Base-by-base conservation (phyloP, 1,284 basidiomycete species). In the Peniophora sp. region DNA sequence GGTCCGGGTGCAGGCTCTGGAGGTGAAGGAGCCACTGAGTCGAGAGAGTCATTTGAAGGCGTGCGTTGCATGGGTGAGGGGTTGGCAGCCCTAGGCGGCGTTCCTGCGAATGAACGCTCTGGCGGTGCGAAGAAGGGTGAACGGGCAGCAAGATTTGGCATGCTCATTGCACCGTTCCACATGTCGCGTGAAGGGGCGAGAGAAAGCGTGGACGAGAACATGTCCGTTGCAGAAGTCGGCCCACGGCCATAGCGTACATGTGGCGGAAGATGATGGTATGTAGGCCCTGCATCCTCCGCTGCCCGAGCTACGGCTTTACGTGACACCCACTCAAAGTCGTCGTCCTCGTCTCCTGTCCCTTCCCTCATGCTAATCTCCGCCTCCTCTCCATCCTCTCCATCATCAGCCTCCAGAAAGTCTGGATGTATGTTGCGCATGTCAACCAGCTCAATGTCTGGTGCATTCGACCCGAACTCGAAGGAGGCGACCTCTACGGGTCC, bases 341-440 rank as follows among this genome's bases (percentile, higher is more conserved):
- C 85, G 17, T 83, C 82, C 14, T 81, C 79, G 23, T 80, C 79
- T 8, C 38, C 38, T 20, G 38, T n/a, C n/a, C 19, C 38, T 17
- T 17, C n/a, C 38, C 19, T 20, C n/a, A n/a, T 20, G n/a, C n/a
- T 17, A 17, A 17, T n/a, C 25, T 67, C 67, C 20, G 63, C 66
- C 32, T 59, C 59, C 8, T 59, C 61, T n/a, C 68, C 63, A 8
- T 75, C 69, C 0, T 78, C 77, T n/a, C 85, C 81, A 2, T 86
- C 83, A 58, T 92, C 87, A 53, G 87, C 86, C 56, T 92, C 87
- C 49, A 92, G 74, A 63, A 98, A 98, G 63, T 96, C 94, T 38
- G 85, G 84, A 71, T 96, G 93, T 52, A 98, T 92, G 70, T 98
- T 94, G 47, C 92, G 79, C 52, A 99, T 72, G 68, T 97, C 94